Conservation (phyloP, 164 flowering plant genomes). For the Saururus chinensis region DNA sequence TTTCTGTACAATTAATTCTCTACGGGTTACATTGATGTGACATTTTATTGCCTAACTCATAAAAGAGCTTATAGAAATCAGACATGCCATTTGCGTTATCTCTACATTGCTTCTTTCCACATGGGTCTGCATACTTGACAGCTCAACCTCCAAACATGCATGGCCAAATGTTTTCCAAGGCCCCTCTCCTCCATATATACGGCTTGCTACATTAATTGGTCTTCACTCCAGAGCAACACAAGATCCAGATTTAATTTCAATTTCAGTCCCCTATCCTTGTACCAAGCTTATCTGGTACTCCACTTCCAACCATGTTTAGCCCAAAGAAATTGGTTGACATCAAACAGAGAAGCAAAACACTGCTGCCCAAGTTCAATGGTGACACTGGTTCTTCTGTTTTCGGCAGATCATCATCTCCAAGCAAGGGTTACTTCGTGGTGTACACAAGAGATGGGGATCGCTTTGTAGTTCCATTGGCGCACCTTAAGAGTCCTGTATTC, state of each 20-base stretch:
- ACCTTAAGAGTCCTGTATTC: conserved; percentile 8
- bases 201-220: not conserved
- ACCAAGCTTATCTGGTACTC: too few relatives aligned
- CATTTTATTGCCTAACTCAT: too few relatives aligned
- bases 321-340: conserved; percentile 8
- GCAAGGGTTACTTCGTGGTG: conserved; percentile 20
- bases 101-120: not conserved
- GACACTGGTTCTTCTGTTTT: too few relatives aligned
- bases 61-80: too few relatives aligned
- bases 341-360: too few relatives aligned
- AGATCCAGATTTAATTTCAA: not conserved
- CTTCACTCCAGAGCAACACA: not conserved
- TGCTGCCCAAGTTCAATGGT: too few relatives aligned
- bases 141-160: not conserved
- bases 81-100: conserved; percentile 3
- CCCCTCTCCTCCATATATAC: not conserved
- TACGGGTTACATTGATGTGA: too few relatives aligned
- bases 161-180: not conserved
- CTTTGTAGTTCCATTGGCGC: conserved; percentile 13
- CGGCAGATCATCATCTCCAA: conserved; percentile 6
- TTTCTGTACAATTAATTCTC: too few relatives aligned
- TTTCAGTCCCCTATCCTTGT: not conserved
- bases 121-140: not conserved
- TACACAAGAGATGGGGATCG: conserved; percentile 10
- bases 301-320: conserved; percentile 9